These are phyloP conservation scores for Psidium friedrichsthalianum DNA, from an alignment of 345 rosid species.

Conservation along the genomic window DNA sequence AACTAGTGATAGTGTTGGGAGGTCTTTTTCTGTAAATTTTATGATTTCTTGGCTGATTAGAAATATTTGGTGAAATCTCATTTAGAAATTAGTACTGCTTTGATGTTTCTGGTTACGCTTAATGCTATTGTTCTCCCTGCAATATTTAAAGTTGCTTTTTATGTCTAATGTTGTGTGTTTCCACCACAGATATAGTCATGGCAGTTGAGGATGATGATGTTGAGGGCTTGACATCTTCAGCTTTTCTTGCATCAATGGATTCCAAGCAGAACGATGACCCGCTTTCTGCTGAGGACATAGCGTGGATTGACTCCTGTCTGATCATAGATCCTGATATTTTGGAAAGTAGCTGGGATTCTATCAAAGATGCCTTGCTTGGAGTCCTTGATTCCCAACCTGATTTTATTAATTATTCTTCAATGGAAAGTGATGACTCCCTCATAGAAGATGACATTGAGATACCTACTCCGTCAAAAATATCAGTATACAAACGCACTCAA, in stretches of 20 bases:
- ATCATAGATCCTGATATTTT: conserved; percentile 2
- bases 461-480: neutral
- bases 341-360: neutral
- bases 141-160: neutral
- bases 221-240: neutral
- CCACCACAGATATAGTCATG: conserved; percentile 1
- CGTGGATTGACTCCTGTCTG: conserved; percentile 14
- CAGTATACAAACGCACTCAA: neutral
- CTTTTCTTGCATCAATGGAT: neutral
- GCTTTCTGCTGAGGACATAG: conserved; percentile 5
- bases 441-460: neutral
- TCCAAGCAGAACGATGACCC: neutral
- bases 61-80: neutral
- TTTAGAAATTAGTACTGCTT: neutral
- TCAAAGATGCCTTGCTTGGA: conserved; percentile 1
- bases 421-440: neutral
- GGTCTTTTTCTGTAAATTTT: neutral
- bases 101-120: neutral
- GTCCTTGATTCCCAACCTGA: neutral
- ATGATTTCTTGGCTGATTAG: neutral
- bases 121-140: neutral
- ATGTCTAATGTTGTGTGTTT: neutral
- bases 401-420: neutral
- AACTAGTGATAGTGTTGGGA: too few species aligned
- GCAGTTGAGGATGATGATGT: neutral